Evolutionary conservation across 1,139 yeast species (phyloP).

Genomic region (Tardiomyces digboiensis): DNA sequence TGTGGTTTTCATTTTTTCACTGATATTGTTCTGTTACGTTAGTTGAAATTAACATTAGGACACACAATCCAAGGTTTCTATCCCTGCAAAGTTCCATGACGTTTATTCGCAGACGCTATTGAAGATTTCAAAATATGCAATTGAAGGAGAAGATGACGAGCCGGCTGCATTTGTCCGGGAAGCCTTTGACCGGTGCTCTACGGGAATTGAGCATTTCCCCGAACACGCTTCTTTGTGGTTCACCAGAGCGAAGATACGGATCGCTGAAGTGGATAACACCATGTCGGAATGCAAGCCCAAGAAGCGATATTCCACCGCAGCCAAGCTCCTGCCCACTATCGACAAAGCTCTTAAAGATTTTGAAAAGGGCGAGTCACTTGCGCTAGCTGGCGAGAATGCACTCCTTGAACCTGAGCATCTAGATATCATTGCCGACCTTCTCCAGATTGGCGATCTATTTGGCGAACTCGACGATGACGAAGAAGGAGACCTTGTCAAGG

Average conservation of each 20-base stretch:
- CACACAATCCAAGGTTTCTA: conserved; percentile 16
- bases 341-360: background rate
- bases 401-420: conserved; percentile 10
- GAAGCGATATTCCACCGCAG: background rate
- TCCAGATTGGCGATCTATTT: conserved; percentile 43
- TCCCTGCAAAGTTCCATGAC: conserved; percentile 58
- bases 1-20: background rate
- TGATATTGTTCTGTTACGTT: background rate
- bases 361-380: background rate
- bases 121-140: conserved; percentile 42
- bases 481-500: conserved; percentile 9
- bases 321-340: background rate
- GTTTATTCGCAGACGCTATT: conserved; percentile 67
- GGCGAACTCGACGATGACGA: conserved; percentile 34
- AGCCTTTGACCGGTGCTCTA: conserved; percentile 58
- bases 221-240: conserved; percentile 39
- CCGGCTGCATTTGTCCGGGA: conserved; percentile 50
- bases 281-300: conserved; percentile 5
- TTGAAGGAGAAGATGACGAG: conserved; percentile 17
- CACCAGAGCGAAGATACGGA: conserved; percentile 44
- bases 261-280: conserved; percentile 32
- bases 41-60: conserved; percentile 7
- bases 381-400: background rate
- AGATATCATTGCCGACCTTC: conserved; percentile 26
- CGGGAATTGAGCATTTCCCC: conserved; percentile 46